Evolutionary conservation across 306 rosid genomes (phyloP).

Genomic region (Gastrolobium bilobum): DNA sequence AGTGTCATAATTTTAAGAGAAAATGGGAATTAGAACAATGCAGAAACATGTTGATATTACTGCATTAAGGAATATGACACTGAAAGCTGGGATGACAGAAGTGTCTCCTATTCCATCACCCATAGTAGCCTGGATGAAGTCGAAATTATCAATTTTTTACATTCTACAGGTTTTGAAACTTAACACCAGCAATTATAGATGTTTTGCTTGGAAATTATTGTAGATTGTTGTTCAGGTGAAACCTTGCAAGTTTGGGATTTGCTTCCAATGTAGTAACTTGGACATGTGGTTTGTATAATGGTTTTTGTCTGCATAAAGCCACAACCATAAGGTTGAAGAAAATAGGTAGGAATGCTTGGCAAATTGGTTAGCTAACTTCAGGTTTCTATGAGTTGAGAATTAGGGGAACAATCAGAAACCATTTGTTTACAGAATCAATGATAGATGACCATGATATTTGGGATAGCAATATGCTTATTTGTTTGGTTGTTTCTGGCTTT

Average conservation of each 20-base stretch:
- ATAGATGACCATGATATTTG: slow-evolving; percentile 13
- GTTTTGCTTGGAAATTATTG: not conserved
- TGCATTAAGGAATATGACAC: not conserved
- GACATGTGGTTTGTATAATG: not conserved
- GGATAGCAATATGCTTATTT: not conserved
- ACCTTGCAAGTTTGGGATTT: not conserved
- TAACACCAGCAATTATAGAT: not conserved
- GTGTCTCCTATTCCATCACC: not conserved
- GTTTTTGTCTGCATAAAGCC: not conserved
- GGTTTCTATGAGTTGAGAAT: not conserved
- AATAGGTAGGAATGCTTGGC: not conserved
- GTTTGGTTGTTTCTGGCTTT: not conserved
- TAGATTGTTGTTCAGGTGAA: not conserved
- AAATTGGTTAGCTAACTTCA: slow-evolving; percentile 19
- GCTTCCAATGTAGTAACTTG: not conserved
- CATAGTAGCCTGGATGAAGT: not conserved
- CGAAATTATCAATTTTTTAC: not conserved
- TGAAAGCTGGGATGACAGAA: not conserved
- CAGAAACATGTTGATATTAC: not conserved
- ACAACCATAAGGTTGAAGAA: not conserved
- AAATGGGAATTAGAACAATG: slow-evolving; percentile 3
- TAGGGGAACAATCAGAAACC: not conserved
- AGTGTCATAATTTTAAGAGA: not conserved
- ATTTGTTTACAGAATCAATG: not conserved
- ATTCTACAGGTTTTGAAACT: not conserved